Evolutionary conservation across 2,329 filamentous ascomycete species (phyloP).

Genomic region (Passalora sequoiae): DNA sequence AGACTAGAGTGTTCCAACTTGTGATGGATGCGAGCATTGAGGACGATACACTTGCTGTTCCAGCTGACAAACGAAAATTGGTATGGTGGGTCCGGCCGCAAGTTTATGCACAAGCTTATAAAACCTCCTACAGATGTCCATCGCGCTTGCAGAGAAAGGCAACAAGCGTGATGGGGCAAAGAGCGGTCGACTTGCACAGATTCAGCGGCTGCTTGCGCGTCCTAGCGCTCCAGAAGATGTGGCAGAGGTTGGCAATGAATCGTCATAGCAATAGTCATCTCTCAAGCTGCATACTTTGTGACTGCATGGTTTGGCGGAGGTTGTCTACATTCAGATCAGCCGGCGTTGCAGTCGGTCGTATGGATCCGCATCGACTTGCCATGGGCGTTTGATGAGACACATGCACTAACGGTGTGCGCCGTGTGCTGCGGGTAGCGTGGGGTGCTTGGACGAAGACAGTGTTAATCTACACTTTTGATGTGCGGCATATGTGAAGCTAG

Average conservation of each 20-base stretch:
- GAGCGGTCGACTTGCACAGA: slow-evolving; percentile 44
- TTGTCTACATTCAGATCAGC: too few relatives aligned
- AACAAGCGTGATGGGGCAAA: slow-evolving; percentile 49
- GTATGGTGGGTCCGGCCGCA: neutral
- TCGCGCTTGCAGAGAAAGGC: slow-evolving; percentile 71
- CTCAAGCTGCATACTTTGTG: too few relatives aligned
- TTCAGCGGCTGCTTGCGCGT: slow-evolving; percentile 37
- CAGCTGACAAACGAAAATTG: slow-evolving; percentile 71
- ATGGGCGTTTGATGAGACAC: too few relatives aligned
- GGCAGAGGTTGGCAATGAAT: too few relatives aligned
- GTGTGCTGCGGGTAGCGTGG: neutral
- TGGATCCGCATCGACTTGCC: too few relatives aligned
- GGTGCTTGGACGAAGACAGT: neutral
- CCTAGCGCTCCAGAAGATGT: neutral
- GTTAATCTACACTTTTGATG: neutral
- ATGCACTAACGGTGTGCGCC: neutral
- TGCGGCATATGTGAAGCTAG: neutral
- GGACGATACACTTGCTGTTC: slow-evolving; percentile 71
- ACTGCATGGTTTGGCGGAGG: too few relatives aligned
- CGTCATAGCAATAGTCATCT: too few relatives aligned
- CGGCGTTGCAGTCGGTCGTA: too few relatives aligned
- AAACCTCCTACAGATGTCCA: slow-evolving; percentile 52
- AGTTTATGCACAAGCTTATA: neutral
- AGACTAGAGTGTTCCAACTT: slow-evolving; percentile 73
- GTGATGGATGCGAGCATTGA: slow-evolving; percentile 78